A percentile compares a stretch with the other conserved stretches of the same genome.
phyloP scores from a whole-genome alignment of 495 filamentous ascomycete species.

The Astrothelium macrocarpum region DNA sequence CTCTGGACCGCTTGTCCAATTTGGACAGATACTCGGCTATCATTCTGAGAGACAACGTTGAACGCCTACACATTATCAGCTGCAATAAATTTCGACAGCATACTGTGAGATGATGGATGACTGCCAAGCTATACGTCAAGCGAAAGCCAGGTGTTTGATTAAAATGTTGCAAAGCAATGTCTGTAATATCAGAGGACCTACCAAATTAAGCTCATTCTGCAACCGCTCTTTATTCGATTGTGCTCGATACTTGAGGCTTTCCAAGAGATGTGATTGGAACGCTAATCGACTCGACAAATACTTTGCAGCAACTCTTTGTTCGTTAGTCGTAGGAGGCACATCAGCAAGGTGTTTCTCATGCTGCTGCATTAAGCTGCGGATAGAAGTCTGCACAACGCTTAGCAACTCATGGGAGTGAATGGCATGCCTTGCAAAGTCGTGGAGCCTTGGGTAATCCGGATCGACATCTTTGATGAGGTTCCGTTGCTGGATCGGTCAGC shows the following conservation, averaged over 20 bases:
- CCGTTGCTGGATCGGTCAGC: background rate
- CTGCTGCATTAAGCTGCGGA: background rate
- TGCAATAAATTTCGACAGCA: background rate
- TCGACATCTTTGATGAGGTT: background rate
- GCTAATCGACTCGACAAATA: background rate
- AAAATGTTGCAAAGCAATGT: too few species aligned
- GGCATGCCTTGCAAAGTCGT: background rate
- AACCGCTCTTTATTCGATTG: background rate
- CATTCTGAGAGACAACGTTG: background rate
- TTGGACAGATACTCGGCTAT: background rate
- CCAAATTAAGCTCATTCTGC: background rate
- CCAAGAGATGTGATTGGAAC: background rate
- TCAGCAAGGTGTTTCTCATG: background rate
- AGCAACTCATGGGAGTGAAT: background rate
- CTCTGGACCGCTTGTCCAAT: background rate
- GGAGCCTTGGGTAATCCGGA: constrained; percentile 1
- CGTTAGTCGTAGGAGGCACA: background rate
- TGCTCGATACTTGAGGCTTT: background rate
- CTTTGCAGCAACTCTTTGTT: background rate
- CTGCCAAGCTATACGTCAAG: background rate
- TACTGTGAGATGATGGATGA: background rate
- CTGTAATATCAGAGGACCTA: too few species aligned
- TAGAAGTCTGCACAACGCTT: background rate
- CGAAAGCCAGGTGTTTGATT: too few species aligned
- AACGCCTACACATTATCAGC: background rate